Conservation (phyloP, 78 protist species). For the Dictyostelium capitatum region DNA sequence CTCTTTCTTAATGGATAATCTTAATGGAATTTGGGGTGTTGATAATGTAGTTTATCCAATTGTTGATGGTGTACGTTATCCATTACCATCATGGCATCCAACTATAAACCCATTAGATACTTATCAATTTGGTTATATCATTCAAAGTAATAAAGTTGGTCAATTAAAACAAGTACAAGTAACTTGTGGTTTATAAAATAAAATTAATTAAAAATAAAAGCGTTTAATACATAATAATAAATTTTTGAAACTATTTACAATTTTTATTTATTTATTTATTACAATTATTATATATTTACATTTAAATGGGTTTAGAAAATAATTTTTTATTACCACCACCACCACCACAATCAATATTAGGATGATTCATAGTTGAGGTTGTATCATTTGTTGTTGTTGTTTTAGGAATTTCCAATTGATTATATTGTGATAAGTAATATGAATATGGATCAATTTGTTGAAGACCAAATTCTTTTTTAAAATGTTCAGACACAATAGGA, state of each 20-base stretch:
- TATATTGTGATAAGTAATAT: constrained; percentile 27
- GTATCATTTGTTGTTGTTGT: too few relatives aligned
- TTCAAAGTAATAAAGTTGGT: neutral
- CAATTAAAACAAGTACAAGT: neutral
- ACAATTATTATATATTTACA: too few relatives aligned
- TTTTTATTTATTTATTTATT: too few relatives aligned
- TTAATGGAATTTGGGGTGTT: constrained; percentile 15
- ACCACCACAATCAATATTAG: too few relatives aligned
- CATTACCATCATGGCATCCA: neutral
- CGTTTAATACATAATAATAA: too few relatives aligned
- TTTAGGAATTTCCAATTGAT: neutral
- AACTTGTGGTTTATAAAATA: neutral
- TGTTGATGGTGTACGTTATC: neutral
- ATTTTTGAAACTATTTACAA: too few relatives aligned
- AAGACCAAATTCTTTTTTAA: constrained; percentile 16
- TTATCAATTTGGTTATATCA: neutral
- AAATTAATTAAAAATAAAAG: too few relatives aligned
- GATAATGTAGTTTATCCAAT: neutral
- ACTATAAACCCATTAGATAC: neutral
- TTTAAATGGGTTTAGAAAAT: too few relatives aligned
- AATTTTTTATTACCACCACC: too few relatives aligned
- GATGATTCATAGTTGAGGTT: too few relatives aligned
- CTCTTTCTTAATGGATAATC: neutral
- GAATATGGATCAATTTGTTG: constrained; percentile 18
- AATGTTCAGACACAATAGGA: constrained; percentile 2